Evolutionary conservation across 2,329 filamentous ascomycete species (phyloP), one percentile per base, ranked within the genome.

Genomic region (Cladophialophora carrionii): DNA sequence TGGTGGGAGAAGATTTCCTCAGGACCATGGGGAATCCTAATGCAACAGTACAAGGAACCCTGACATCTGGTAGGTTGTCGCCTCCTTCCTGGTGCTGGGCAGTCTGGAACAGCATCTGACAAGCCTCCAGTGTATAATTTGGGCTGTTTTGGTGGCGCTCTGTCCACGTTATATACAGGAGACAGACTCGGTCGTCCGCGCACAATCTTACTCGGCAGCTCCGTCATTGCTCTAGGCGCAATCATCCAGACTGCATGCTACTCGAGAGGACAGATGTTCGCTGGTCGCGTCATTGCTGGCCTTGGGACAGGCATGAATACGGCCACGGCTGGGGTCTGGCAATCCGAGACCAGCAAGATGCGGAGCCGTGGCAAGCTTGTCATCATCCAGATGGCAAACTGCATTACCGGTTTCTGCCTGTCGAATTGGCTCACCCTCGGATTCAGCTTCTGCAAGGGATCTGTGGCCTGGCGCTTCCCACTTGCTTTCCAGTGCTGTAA

Each of bases 381-480:
- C 70, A 84, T 84, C 80, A 78, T 84, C 14, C 74, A 76, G 82
- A 84, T 73, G 81, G 82, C 43, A 76, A 80, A 41, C 74, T 84
- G 67, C 61, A 84, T 83, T 62, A 82, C 81, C 17, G 80, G 80
- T 1, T 82, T 81, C 67, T 64, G 62, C 26, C 31, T 66, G 81
- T 83, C 75, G 82, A 82, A 78, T 63, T 80, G 82, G 76, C 83
- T 67, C 80, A 84, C 69, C 78, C 75, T 83, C 53, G 80, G 81
- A 10, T 81, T 85, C 62, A 82, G 81, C 8, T 85, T 84, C 73
- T 82, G 82, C 58, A 79, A 79, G 3, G 79, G 68, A 57, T 76
- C 77, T 9, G 75, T 82, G 12, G 75, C 81, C n/a, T 86, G 84
- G 84, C 78, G 84, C 57, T 84, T 85, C 65, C 84, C 84, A 0